Evolutionary conservation across 306 rosid genomes (phyloP).

Genomic region (Elaeagnus macrophylla): DNA sequence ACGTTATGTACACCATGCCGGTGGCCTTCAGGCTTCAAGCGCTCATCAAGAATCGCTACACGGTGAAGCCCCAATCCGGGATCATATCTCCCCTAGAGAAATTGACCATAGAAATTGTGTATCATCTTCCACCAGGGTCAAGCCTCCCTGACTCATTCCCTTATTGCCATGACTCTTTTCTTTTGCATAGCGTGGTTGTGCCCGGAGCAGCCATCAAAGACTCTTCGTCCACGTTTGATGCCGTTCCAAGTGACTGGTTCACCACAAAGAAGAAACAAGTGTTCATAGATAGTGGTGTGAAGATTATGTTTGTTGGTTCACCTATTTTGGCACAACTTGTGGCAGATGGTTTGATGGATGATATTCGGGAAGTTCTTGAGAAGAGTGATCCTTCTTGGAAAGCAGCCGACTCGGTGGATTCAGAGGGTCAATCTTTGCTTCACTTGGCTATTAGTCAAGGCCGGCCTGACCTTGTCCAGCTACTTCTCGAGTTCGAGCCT

Average conservation of each 20-base stretch:
- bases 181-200: constrained; percentile 68
- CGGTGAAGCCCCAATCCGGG: constrained; percentile 57
- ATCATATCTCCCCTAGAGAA: constrained; percentile 72
- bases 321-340: constrained; percentile 45
- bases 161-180: constrained; percentile 53
- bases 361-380: constrained; percentile 54
- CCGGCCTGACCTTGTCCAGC: constrained; percentile 60
- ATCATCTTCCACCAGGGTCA: constrained; percentile 41
- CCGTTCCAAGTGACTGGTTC: constrained; percentile 71
- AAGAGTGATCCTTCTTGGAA: constrained; percentile 53
- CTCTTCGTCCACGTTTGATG: constrained; percentile 53
- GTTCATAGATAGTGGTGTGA: constrained; percentile 63
- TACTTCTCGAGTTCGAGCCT: constrained; percentile 59
- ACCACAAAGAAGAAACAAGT: constrained; percentile 74
- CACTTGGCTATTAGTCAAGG: constrained; percentile 46
- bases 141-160: constrained; percentile 61
- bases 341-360: constrained; percentile 51
- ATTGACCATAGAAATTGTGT: constrained; percentile 42
- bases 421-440: constrained; percentile 46
- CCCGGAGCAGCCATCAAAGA: constrained; percentile 69
- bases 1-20: constrained; percentile 94
- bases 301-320: constrained; percentile 62
- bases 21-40: constrained; percentile 83
- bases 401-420: constrained; percentile 39
- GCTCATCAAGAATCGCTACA: constrained; percentile 45